Conservation (phyloP, 371 early-diverging fungal species). For the Basidiobolus meristosporus region DNA sequence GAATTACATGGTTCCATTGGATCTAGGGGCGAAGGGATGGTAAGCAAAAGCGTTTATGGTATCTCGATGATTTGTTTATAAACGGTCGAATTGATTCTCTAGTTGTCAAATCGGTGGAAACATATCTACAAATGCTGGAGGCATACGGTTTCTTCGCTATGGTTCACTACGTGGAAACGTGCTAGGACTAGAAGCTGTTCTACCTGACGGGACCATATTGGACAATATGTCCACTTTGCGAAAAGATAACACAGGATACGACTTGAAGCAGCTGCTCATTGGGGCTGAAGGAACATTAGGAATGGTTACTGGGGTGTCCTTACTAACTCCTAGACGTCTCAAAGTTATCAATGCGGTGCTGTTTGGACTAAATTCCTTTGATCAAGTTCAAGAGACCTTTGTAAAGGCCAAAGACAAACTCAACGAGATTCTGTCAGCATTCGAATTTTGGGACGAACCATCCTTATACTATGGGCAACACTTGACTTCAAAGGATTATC, state of each 20-base stretch:
- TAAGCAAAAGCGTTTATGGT: no score
- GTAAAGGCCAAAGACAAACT: slow-evolving; percentile 50
- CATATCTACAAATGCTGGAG: slow-evolving; percentile 91
- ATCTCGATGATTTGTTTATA: no score
- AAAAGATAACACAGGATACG: slow-evolving; percentile 82
- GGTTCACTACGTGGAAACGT: slow-evolving; percentile 87
- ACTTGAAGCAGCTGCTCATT: slow-evolving; percentile 87
- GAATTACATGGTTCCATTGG: slow-evolving; percentile 80
- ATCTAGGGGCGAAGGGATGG: slow-evolving; percentile 88
- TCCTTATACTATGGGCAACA: slow-evolving; percentile 44
- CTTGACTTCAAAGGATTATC: slow-evolving; percentile 27
- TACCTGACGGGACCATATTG: slow-evolving; percentile 77
- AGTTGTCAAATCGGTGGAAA: slow-evolving; percentile 89
- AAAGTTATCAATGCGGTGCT: slow-evolving; percentile 58
- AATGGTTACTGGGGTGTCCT: slow-evolving; percentile 72
- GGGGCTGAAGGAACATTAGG: slow-evolving; percentile 94
- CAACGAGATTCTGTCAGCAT: slow-evolving; percentile 87
- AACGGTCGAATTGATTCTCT: no score
- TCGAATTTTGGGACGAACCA: slow-evolving; percentile 84
- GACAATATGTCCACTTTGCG: slow-evolving; percentile 57
- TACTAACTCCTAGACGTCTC: slow-evolving; percentile 48
- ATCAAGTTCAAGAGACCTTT: slow-evolving; percentile 61
- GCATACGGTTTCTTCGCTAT: slow-evolving; percentile 74
- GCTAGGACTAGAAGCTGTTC: slow-evolving; percentile 61
- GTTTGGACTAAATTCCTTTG: slow-evolving; percentile 55